phyloP scores from a whole-genome alignment of 2,329 filamentous ascomycete genomes.

The Aureobasidium pullulans region DNA sequence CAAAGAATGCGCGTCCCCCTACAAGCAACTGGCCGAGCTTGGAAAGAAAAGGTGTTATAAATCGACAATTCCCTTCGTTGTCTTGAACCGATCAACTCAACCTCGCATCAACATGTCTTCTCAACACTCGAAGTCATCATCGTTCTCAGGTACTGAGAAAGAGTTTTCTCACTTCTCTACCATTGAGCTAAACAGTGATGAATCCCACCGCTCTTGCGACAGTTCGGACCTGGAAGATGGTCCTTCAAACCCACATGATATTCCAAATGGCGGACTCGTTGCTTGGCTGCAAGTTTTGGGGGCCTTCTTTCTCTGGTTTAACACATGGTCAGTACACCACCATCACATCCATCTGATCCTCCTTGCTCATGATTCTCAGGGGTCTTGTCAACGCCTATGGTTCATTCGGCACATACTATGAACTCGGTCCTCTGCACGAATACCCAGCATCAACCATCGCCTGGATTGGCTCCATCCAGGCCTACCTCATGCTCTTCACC shows the following conservation, averaged over 20 bases:
- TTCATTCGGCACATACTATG: slow-evolving; percentile 48
- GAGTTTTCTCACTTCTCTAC: neutral
- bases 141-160: neutral
- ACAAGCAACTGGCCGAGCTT: neutral
- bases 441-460: slow-evolving; percentile 38
- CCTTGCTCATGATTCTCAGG: slow-evolving; percentile 21
- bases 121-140: neutral
- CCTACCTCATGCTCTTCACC: slow-evolving; percentile 38
- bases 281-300: slow-evolving; percentile 44
- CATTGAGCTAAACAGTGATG: neutral
- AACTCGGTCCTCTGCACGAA: slow-evolving; percentile 32
- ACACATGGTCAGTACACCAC: slow-evolving; percentile 32
- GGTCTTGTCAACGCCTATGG: slow-evolving; percentile 48
- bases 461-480: slow-evolving; percentile 43
- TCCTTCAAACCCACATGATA: neutral
- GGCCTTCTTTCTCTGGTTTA: slow-evolving; percentile 43
- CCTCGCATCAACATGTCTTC: neutral
- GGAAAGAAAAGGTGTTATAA: neutral
- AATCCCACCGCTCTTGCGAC: neutral
- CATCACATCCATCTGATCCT: neutral
- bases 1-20: neutral
- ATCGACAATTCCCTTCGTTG: neutral
- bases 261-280: slow-evolving; percentile 36
- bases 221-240: neutral
- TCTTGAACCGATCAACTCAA: too few relatives aligned